Evolutionary conservation across 2,329 filamentous ascomycete species (phyloP).

Genomic region (Nothopassalora personata): DNA sequence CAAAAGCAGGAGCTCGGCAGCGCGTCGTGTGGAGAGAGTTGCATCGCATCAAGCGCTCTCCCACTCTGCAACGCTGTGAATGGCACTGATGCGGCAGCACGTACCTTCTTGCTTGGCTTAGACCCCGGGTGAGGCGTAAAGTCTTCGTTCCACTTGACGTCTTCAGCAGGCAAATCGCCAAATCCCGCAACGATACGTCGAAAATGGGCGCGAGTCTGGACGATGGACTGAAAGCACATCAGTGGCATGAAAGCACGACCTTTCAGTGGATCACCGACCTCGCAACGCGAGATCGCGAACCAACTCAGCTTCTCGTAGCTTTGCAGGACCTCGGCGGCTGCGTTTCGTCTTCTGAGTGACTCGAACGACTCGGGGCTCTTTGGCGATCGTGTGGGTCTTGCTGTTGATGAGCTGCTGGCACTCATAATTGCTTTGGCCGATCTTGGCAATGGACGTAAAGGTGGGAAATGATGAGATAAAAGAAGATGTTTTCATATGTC

Average conservation of each 20-base stretch:
- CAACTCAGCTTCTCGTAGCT: conserved; percentile 32
- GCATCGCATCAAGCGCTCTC: too few relatives aligned
- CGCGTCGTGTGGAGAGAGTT: too few relatives aligned
- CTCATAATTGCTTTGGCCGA: background rate
- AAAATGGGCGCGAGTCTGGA: conserved; percentile 31
- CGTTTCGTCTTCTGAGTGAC: conserved; percentile 20
- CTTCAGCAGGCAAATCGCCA: conserved; percentile 16
- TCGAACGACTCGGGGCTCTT: conserved; percentile 25
- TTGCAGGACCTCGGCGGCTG: conserved; percentile 27
- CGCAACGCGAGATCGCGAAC: conserved; percentile 24
- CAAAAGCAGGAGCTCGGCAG: too few relatives aligned
- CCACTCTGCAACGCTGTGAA: too few relatives aligned
- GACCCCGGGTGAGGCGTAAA: conserved; percentile 19
- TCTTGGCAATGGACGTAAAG: background rate
- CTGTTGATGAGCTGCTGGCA: background rate
- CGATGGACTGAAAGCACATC: conserved; percentile 23
- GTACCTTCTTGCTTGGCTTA: conserved; percentile 8
- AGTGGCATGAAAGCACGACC: background rate
- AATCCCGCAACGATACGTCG: conserved; percentile 30
- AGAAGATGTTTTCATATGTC: background rate
- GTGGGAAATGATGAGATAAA: background rate
- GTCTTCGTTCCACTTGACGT: conserved; percentile 25
- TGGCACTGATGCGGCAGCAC: background rate
- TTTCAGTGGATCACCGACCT: conserved; percentile 20
- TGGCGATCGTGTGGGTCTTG: background rate